Conservation (phyloP, 2,329 filamentous ascomycete genomes). For the Blastomyces silverae region DNA sequence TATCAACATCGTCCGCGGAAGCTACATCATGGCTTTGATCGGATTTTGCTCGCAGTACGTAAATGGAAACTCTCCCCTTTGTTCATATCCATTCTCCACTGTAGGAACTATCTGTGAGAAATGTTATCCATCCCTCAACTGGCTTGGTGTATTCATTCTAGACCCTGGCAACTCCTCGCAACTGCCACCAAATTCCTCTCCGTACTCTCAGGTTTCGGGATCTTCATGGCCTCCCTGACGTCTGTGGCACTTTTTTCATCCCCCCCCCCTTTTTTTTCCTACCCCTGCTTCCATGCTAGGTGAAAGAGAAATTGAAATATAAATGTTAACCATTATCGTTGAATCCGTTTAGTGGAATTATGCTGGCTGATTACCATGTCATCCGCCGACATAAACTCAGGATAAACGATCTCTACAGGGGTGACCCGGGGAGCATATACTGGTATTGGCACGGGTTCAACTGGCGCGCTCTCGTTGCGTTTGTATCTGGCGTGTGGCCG, state of each 20-base stretch:
- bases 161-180: conserved; percentile 40
- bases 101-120: no score
- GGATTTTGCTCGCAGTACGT: conserved; percentile 37
- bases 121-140: no score
- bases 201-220: conserved; percentile 39
- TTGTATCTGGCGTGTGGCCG: conserved; percentile 9
- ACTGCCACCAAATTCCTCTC: conserved; percentile 25
- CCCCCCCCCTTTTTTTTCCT: neutral
- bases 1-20: conserved; percentile 52
- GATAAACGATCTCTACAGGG: conserved; percentile 40
- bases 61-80: neutral
- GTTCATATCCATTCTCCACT: no score
- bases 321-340: neutral
- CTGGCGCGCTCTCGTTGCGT: conserved; percentile 24
- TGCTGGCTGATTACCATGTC: conserved; percentile 44
- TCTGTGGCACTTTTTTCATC: conserved; percentile 9
- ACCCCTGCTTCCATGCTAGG: neutral
- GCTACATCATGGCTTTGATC: conserved; percentile 44
- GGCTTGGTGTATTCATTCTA: neutral
- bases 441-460: conserved; percentile 26
- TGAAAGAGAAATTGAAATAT: neutral
- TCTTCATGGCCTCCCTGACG: conserved; percentile 45
- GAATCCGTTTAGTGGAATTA: conserved; percentile 30
- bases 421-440: conserved; percentile 27
- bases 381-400: conserved; percentile 35